Base-by-base conservation (phyloP, 768 basidiomycete genomes). In the Galerina sulciceps region DNA sequence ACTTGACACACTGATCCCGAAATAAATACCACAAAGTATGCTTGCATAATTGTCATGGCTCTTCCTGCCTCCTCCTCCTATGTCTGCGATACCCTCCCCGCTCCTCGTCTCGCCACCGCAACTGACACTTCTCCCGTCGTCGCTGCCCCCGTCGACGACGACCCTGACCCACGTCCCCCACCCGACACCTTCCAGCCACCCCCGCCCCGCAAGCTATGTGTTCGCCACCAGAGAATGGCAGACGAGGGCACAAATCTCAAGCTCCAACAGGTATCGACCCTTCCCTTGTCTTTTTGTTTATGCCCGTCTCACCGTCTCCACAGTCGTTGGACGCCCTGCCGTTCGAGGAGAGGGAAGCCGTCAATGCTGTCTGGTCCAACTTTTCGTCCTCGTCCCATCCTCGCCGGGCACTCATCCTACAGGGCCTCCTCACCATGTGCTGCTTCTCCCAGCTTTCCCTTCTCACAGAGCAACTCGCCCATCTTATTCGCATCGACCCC, bases 361-460 rank as follows among this genome's bases (percentile, higher is more conserved):
- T 98, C 71, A 98, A 89, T 67, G 84, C 90, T 4, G 86, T 99
- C 65, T 99, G 97, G 97, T 91, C 95, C 63, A 94, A 88, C 67
- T 99, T 99, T 76, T 96, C 94, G 17, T 92, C 93, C 0, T 96
- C 96, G 1, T 88, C 94, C 0, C 94, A 98, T 67, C 86, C 90
- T 5, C 87, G 92, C 36, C 85, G 97, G 37, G 93, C 91, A 54
- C 87, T 99, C 71, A 98, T 99, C 70, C 89, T 99, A 48, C 93
- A 93, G 67, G 97, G 97, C 40, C 84, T 99, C 58, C 87, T 99
- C 65, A 98, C 97, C 14, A 99, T 99, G 94, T 99, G 96, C 73
- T 99, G 97, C 76, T 98, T 97, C 79, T 96, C 93, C 46, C 95
- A 99, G 69, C 88, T 99, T 26, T 98, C 97, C 23, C 90, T 98